Base-by-base conservation (phyloP, 768 basidiomycete species). In the Russula griseocarnosa region DNA sequence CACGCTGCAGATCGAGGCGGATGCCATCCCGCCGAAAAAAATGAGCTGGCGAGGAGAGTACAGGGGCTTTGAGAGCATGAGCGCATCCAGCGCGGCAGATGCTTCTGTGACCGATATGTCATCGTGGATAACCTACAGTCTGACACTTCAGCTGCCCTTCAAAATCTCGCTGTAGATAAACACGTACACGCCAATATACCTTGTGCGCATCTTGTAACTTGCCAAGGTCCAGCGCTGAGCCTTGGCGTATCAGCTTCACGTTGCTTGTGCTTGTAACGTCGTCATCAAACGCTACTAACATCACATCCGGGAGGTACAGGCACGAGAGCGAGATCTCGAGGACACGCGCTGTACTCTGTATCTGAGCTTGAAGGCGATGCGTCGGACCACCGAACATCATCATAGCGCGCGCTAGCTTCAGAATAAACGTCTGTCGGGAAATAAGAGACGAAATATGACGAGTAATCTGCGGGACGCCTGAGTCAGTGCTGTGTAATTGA, bases 371-470 rank as follows among this genome's bases (percentile, higher is more conserved):
- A 22, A 94, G 79, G 47, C 92, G 87, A 73, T 95, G 90, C 14
- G 87, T 83, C 22, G 91, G 90, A 6, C 86, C 87, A 11, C 91
- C 92, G 68, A 90, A 92, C 83, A 89, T 90, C 90, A 94, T 94
- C 81, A 94, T 85, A 11, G 90, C 85, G 56, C 90, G 83, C 7
- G 87, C 83, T 32, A 94, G 82, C 77, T 92, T 93, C 73, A 92
- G 76, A 55, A 94, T 81, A 75, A 94, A 94, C 61, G 88, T 87
- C 71, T 95, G 90, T 38, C 92, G 80, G 68, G 85, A 83, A 34
- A 92, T 81, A 62, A 93, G 87, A 62, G 87, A 86, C 2, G 91
- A 91, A 32, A 93, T 87, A 68, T 94, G 90, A 58, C 85, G 86
- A 26, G 89, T 90, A 64, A 90, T 91, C 89, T 90, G 65, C 9